Evolutionary conservation across 225 moss, liverwort and hornwort species (phyloP).

Genomic region (Antitrichia curtipendula): DNA sequence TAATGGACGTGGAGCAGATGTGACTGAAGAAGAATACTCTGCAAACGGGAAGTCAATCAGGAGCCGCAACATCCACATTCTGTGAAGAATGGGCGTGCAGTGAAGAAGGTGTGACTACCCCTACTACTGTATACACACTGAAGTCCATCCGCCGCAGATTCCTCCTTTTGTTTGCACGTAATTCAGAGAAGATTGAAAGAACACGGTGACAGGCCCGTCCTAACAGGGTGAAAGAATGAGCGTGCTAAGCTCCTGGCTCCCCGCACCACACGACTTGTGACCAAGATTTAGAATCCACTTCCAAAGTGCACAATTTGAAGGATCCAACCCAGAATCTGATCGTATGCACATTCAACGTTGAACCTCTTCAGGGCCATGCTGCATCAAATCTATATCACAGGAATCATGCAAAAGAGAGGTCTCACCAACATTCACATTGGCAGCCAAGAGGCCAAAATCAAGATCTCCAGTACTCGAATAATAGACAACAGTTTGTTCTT

Average conservation of each 20-base stretch:
- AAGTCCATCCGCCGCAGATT: neutral
- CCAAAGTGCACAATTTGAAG: neutral
- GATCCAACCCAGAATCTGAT: neutral
- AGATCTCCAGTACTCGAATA: neutral
- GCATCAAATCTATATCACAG: neutral
- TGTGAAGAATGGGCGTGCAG: no score
- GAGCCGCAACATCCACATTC: no score
- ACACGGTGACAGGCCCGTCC: neutral
- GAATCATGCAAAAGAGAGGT: neutral
- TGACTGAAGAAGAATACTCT: no score
- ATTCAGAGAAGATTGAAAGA: no score
- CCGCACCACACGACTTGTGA: neutral
- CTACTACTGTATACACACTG: neutral
- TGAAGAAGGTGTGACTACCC: no score
- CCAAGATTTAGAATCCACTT: neutral
- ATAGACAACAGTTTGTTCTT: neutral
- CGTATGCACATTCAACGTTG: neutral
- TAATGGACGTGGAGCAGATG: no score
- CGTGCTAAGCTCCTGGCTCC: neutral
- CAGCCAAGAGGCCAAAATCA: neutral
- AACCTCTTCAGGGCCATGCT: neutral
- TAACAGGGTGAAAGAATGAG: neutral
- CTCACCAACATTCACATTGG: neutral
- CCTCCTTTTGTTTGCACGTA: neutral
- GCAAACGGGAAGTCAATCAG: no score